A percentile compares a stretch with the other conserved stretches of the same genome.
These are phyloP conservation scores for Chytridium lagenaria DNA, from an alignment of 371 early-diverging fungal species.

Conservation along the genomic window DNA sequence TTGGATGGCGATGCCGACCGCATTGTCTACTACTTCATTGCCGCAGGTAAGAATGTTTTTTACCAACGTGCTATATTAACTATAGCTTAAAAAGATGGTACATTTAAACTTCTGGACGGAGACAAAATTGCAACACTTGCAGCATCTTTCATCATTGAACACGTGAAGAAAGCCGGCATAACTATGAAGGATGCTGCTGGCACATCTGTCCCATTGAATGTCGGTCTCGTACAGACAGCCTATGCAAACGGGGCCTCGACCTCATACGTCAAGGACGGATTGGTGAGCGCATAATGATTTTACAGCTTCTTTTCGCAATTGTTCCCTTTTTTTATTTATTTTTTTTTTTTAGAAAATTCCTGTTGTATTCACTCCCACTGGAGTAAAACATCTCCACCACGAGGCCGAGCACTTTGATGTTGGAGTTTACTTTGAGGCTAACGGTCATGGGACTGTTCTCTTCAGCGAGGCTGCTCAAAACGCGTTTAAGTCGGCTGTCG, in stretches of 20 bases:
- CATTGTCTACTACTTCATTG: slow-evolving; percentile 92
- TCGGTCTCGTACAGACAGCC: slow-evolving; percentile 99
- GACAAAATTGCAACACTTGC: slow-evolving; percentile 96
- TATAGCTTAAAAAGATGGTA: slow-evolving; percentile 56
- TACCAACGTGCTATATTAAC: background rate
- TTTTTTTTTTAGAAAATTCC: slow-evolving; percentile 73
- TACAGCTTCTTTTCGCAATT: background rate
- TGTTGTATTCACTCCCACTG: slow-evolving; percentile 94
- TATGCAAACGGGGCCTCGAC: slow-evolving; percentile 98
- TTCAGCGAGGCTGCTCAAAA: slow-evolving; percentile 87
- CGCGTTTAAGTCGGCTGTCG: slow-evolving; percentile 73
- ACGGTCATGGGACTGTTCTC: slow-evolving; percentile 99
- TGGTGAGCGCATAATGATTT: slow-evolving; percentile 63
- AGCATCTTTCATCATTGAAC: slow-evolving; percentile 89
- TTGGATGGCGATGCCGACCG: slow-evolving; percentile 99
- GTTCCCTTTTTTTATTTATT: background rate
- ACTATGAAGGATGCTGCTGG: slow-evolving; percentile 57
- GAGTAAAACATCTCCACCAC: slow-evolving; percentile 99
- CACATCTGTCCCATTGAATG: slow-evolving; percentile 46
- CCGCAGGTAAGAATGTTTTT: slow-evolving; percentile 58
- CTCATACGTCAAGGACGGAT: slow-evolving; percentile 81
- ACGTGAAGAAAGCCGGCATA: slow-evolving; percentile 77
- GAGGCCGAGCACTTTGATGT: slow-evolving; percentile 97
- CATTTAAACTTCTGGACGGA: slow-evolving; percentile 93
- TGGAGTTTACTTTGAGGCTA: slow-evolving; percentile 99